These are phyloP conservation scores for Rhodotorula graminis DNA, from an alignment of 768 basidiomycete genomes.

Conservation along the genomic window DNA sequence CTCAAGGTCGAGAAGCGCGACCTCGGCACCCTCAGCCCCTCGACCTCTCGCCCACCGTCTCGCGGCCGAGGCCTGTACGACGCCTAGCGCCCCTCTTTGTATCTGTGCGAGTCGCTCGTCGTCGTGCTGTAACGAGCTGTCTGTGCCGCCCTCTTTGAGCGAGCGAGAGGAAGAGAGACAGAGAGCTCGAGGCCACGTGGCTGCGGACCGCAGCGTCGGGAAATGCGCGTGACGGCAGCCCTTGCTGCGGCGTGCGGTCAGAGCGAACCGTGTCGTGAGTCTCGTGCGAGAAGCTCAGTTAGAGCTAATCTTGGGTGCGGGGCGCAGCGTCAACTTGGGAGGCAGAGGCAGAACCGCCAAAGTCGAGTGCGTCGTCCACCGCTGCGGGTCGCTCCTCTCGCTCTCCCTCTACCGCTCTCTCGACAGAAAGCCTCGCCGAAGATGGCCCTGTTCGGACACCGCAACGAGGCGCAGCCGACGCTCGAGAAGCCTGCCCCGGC, in stretches of 20 bases:
- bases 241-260: too few relatives aligned
- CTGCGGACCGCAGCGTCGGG: too few relatives aligned
- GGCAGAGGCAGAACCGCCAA: not conserved
- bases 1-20: conserved; percentile 27
- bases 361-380: too few relatives aligned
- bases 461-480: not conserved
- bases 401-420: not conserved
- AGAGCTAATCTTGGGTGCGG: too few relatives aligned
- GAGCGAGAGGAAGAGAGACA: too few relatives aligned
- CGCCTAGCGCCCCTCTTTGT: not conserved
- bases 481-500: not conserved
- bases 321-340: not conserved
- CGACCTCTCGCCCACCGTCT: conserved; percentile 17
- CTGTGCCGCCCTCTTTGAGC: not conserved
- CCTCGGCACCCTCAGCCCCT: conserved; percentile 15
- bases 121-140: not conserved
- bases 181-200: too few relatives aligned
- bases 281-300: too few relatives aligned
- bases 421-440: too few relatives aligned
- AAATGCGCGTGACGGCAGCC: too few relatives aligned
- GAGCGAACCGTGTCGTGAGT: too few relatives aligned
- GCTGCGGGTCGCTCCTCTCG: too few relatives aligned
- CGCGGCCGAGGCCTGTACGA: conserved; percentile 6
- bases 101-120: not conserved
- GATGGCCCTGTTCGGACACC: not conserved